Base-by-base conservation (phyloP, 768 basidiomycete species). In the Pleurotus djamor region DNA sequence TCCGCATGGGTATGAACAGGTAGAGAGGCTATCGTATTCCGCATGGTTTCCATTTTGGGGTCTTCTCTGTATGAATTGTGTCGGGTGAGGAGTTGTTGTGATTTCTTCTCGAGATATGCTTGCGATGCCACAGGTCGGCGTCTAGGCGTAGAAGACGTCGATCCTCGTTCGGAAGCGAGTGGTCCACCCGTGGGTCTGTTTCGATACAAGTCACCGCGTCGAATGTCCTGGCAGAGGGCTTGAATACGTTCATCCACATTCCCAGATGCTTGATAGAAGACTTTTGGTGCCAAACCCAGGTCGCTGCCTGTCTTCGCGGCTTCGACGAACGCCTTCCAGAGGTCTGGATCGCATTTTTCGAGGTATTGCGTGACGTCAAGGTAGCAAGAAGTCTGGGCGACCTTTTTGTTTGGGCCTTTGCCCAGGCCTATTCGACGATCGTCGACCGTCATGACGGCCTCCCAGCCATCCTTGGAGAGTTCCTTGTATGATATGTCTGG, bases 361-460 rank as follows among this genome's bases (percentile, higher is more conserved):
- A 98, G 83, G 70, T 97, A 96, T 55, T 86, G 83, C 0, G 88
- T 83, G 61, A 94, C 94, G 69, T 98, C 96, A 49, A 97, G 82
- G 70, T 90, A 96, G 69, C 89, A 92, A 61, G 82, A 80, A 10
- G 82, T 74, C 63, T 83, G 78, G 0, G 96, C 88, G 4, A 66
- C 68, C 72, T 94, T 95, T 75, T 96, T 97, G 67, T 62, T 83
- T 4, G 68, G 2, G 4, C 81, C 88, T 35, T 79, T 71, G 8
- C 94, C 96, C 68, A 95, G 77, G 4, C 96, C 96, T 60, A 98
- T 94, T 59, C 85, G 83, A 44, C 87, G 82, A 1, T 86, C 89
- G 16, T 84, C 86, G 54, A 97, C 90, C 41, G 79, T 79, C 80
- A 96, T 87, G 60, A 85, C 72, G 3, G 88, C 89, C 64, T 92